Evolutionary conservation across 1,139 yeast genomes (phyloP).

Genomic region (Suhomyces choctaworum): DNA sequence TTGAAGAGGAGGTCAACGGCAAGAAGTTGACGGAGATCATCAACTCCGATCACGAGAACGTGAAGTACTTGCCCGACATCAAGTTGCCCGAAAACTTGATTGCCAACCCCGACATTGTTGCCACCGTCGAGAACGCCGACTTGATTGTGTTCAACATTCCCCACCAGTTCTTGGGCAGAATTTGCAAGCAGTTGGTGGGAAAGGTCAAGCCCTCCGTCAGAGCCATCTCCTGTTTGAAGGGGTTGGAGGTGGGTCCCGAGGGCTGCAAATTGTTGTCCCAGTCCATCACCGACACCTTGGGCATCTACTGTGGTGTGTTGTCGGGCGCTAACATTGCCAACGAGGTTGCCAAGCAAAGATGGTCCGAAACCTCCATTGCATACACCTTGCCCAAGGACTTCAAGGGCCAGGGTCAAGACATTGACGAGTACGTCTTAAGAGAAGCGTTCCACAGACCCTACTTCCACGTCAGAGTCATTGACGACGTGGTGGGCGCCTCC

Average conservation of each 20-base stretch:
- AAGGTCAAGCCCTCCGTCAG: conserved; percentile 39
- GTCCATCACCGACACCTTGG: conserved; percentile 46
- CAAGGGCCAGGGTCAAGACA: conserved; percentile 44
- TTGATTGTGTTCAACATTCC: conserved; percentile 50
- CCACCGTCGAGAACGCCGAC: conserved; percentile 45
- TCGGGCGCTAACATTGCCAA: conserved; percentile 53
- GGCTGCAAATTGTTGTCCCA: conserved; percentile 50
- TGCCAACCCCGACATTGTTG: conserved; percentile 42
- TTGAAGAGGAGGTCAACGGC: conserved; percentile 45
- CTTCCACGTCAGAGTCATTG: conserved; percentile 50
- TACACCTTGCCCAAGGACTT: conserved; percentile 42
- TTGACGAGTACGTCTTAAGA: conserved; percentile 42
- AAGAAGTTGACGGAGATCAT: conserved; percentile 46
- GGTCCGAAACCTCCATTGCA: conserved; percentile 53
- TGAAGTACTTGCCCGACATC: conserved; percentile 47
- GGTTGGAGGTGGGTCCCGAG: conserved; percentile 46
- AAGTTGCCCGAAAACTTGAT: conserved; percentile 43
- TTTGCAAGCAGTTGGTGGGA: conserved; percentile 42
- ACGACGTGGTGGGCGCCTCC: conserved; percentile 51
- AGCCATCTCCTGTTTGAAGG: conserved; percentile 51
- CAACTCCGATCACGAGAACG: conserved; percentile 46
- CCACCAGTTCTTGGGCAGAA: conserved; percentile 47
- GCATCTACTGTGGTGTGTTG: conserved; percentile 47
- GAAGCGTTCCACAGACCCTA: conserved; percentile 50
- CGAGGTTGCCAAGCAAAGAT: conserved; percentile 48